Percentiles rank a stretch among this genome's conserved stretches.
phyloP scores from a whole-genome alignment of 768 basidiomycete genomes.

The Xerocomellus chrysenteron region DNA sequence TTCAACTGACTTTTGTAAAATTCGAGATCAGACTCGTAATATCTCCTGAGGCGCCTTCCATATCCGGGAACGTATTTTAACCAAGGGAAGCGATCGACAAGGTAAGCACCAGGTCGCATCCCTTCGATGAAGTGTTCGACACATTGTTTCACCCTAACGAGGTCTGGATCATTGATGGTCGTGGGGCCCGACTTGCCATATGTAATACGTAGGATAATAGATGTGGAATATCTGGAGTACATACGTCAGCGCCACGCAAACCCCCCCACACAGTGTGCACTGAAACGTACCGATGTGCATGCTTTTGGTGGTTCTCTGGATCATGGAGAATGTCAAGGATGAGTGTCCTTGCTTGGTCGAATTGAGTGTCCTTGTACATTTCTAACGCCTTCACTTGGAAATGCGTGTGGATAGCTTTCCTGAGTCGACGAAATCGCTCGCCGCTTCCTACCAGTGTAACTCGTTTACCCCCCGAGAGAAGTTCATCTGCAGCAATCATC shows the following conservation, averaged over 20 bases:
- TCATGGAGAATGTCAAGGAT: constrained; percentile 33
- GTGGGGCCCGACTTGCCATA: constrained; percentile 24
- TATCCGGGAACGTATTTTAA: constrained; percentile 57
- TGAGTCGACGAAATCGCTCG: constrained; percentile 54
- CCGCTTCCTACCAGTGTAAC: constrained; percentile 48
- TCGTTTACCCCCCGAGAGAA: constrained; percentile 55
- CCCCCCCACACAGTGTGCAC: constrained; percentile 8
- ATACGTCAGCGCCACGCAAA: not conserved
- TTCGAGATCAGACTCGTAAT: constrained; percentile 48
- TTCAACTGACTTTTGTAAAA: constrained; percentile 51
- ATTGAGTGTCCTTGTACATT: constrained; percentile 45
- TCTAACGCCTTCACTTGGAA: constrained; percentile 48
- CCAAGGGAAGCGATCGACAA: constrained; percentile 37
- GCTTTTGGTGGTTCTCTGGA: constrained; percentile 37
- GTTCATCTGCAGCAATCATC: constrained; percentile 53
- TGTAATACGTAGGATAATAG: constrained; percentile 24
- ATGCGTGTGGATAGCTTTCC: constrained; percentile 53
- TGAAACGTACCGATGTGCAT: constrained; percentile 45
- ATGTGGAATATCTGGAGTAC: constrained; percentile 25
- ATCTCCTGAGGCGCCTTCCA: constrained; percentile 48
- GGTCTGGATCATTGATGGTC: constrained; percentile 24
- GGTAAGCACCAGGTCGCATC: constrained; percentile 33
- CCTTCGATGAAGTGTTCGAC: constrained; percentile 28
- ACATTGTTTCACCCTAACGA: constrained; percentile 17
- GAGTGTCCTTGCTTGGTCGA: constrained; percentile 28